phyloP scores from a whole-genome alignment of 257 asterid species.

The Salvia splendens region DNA sequence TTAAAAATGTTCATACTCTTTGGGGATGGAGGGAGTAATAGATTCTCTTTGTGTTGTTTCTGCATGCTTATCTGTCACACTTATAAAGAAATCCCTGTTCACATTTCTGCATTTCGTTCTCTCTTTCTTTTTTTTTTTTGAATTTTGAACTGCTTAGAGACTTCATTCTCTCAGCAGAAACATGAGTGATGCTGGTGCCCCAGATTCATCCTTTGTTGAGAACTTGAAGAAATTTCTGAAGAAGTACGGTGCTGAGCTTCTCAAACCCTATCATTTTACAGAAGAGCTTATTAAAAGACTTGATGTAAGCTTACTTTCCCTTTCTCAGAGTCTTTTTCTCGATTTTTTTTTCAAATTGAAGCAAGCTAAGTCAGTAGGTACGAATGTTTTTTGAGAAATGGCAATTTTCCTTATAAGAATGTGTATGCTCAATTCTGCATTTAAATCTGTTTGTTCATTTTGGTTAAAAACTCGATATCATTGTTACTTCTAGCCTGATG shows the following conservation, averaged over 20 bases:
- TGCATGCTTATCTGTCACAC: constrained; percentile 24
- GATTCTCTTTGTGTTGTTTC: background rate
- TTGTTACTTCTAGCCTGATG: background rate
- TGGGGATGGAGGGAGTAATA: no score
- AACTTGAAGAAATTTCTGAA: constrained; percentile 1
- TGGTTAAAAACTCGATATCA: background rate
- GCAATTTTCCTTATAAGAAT: no score
- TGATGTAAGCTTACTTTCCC: constrained; percentile 22
- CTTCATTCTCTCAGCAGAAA: constrained; percentile 18
- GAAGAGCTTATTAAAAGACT: constrained; percentile 23
- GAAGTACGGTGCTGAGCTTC: constrained; percentile 1
- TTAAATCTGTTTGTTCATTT: background rate
- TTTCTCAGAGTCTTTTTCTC: background rate
- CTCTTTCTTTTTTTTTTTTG: no score
- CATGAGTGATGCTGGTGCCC: background rate
- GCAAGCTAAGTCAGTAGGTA: background rate
- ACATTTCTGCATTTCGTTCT: background rate
- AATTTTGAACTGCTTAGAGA: constrained; percentile 8
- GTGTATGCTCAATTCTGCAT: constrained; percentile 21
- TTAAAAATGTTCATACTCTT: no score
- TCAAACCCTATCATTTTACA: constrained; percentile 24
- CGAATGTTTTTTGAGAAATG: no score
- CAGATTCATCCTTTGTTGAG: constrained; percentile 14
- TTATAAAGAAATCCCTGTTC: background rate
- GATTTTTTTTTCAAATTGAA: background rate